Evolutionary conservation across 805 yeast genomes (phyloP), one percentile per base, ranked within the genome.

Genomic region (Cyberlindnera euphorbiiphila): DNA sequence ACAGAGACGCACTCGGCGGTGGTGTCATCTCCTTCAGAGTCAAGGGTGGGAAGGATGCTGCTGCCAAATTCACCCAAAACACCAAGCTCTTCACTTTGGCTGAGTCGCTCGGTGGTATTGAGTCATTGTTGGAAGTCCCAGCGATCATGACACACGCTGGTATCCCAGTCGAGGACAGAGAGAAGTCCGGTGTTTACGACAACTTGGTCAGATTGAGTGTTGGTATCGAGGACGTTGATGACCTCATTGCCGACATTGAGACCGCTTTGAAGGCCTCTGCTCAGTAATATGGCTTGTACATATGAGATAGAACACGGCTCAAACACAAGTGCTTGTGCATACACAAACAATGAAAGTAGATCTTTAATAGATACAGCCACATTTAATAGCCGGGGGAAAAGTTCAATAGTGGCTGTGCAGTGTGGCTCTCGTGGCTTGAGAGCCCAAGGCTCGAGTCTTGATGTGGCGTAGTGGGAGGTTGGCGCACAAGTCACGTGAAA

Each of bases 141-240:
- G 93, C 95, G 32, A 76, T 78, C 41, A 85, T 85, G 95, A 85
- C 95, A 53, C 95, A 85, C 55, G 93, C 91, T 39, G 95, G 95
- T 59, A 85, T 85, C 61, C 87, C 93, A 56, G 69, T 71, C 59
- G 85, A 69, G 37, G 80, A 76, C 53, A 78, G 95, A 65, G 91
- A 82, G 64, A 74, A 77, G 36, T 72, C 78, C 42, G 95, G 95
- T 47, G 93, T 85, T 32, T 83, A 57, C 51, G 95, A 85, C 55
- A 87, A 85, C 63, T 72, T 86, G 62, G 70, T 86, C 51, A 78
- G 96, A 69, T 69, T 86, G 38, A 78, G 87, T 47, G 88, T 85
- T 34, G 96, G 96, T 64, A 82, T 86, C 45, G 96, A 86, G 67
- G 94, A 84, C 53, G 67, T 72, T 41, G 86, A 78, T 21, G 95